These are phyloP conservation scores for Lolium multiflorum DNA, from an alignment of 176 grass and related monocot genomes.

Conservation along the genomic window DNA sequence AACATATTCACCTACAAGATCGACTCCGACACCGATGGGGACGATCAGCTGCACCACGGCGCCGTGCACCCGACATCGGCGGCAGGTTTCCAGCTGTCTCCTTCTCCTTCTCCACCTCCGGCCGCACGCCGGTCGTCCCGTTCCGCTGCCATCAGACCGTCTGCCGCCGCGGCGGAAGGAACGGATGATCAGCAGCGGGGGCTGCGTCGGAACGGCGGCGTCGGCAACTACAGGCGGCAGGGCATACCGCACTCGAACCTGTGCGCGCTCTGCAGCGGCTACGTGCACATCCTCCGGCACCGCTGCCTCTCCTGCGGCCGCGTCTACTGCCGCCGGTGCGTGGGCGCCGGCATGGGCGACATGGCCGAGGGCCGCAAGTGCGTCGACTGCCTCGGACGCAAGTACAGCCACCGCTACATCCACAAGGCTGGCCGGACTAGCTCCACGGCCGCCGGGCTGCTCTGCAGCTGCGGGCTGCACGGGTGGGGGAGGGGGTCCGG, in stretches of 20 bases:
- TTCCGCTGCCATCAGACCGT: background rate
- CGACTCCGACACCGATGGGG: background rate
- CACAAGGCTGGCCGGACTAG: constrained; percentile 47
- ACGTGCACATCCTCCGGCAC: constrained; percentile 62
- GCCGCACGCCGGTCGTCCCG: background rate
- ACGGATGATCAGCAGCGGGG: too few species aligned
- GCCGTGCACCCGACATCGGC: background rate
- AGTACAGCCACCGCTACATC: constrained; percentile 76
- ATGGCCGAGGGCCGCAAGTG: constrained; percentile 80
- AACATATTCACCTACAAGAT: constrained; percentile 62
- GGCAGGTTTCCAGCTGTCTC: constrained; percentile 9
- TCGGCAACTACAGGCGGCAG: constrained; percentile 18
- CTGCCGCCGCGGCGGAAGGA: background rate
- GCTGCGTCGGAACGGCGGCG: background rate
- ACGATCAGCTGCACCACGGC: background rate
- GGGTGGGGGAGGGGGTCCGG: constrained; percentile 17
- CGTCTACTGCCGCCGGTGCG: constrained; percentile 66
- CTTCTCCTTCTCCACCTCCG: background rate
- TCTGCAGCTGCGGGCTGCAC: constrained; percentile 18
- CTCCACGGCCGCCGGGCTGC: background rate
- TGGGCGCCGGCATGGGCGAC: constrained; percentile 60
- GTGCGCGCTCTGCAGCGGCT: constrained; percentile 54
- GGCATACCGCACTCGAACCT: constrained; percentile 78
- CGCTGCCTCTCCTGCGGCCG: constrained; percentile 74
- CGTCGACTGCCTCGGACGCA: constrained; percentile 60